Conservation (phyloP, 345 rosid genomes). For the Salix udensis region DNA sequence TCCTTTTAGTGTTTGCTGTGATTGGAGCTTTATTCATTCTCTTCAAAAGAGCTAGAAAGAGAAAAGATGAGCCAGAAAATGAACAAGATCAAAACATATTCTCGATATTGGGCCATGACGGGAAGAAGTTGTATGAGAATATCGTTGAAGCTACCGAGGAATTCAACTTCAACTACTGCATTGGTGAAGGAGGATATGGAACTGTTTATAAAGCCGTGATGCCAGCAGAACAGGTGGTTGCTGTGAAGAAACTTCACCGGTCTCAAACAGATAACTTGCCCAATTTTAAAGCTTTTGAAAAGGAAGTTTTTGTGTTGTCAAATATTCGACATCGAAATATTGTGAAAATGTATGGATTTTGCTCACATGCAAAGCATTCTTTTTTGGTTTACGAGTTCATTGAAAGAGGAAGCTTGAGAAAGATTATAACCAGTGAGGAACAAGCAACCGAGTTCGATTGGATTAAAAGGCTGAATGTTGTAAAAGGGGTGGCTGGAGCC, state of each 20-base stretch:
- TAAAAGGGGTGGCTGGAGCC: conserved; percentile 8
- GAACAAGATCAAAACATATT: no score
- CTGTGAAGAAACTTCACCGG: conserved; percentile 19
- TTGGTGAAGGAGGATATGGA: conserved; percentile 8
- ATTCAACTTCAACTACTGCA: conserved; percentile 11
- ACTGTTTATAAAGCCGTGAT: neutral
- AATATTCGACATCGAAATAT: neutral
- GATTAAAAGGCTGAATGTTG: conserved; percentile 3
- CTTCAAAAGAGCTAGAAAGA: no score
- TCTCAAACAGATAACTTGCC: neutral
- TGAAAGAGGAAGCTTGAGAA: conserved; percentile 11
- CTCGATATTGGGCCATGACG: no score
- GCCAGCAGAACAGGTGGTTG: neutral
- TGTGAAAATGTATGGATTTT: conserved; percentile 9
- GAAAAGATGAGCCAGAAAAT: no score
- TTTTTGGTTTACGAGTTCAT: neutral
- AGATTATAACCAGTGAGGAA: neutral
- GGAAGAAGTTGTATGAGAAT: neutral
- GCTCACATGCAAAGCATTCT: neutral
- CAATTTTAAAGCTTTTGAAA: neutral
- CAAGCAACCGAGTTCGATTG: conserved; percentile 3
- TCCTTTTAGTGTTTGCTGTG: no score
- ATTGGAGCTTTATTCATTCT: no score
- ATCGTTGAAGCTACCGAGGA: conserved; percentile 6
- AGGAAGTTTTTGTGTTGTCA: neutral